Conservation (phyloP, 2,329 filamentous ascomycete species). For the Sporothrix protearum region DNA sequence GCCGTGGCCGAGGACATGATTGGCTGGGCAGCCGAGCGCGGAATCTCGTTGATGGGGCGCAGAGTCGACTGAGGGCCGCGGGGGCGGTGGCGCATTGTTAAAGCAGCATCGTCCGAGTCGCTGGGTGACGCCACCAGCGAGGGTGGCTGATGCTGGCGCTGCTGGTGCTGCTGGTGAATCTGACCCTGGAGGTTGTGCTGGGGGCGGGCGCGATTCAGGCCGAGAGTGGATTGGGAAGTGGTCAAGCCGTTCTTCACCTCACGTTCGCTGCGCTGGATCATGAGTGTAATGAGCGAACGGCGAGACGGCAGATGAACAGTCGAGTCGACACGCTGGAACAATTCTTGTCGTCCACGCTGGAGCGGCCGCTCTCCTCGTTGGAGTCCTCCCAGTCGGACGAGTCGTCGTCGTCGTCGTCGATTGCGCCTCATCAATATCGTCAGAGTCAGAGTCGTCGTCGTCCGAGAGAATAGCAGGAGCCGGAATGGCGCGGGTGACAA, state of each 20-base stretch:
- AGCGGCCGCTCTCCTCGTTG: conserved; percentile 74
- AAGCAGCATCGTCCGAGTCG: conserved; percentile 59
- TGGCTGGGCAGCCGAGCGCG: conserved; percentile 67
- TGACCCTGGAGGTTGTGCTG: conserved; percentile 33
- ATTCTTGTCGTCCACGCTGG: conserved; percentile 73
- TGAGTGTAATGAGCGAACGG: conserved; percentile 82
- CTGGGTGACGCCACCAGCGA: conserved; percentile 50
- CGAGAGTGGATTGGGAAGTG: conserved; percentile 63
- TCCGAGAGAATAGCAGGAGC: conserved; percentile 46
- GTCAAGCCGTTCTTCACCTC: conserved; percentile 65
- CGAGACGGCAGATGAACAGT: conserved; percentile 78
- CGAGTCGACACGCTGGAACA: conserved; percentile 91
- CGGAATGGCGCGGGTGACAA: conserved; percentile 63
- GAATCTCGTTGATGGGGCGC: conserved; percentile 58
- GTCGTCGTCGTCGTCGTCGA: conserved; percentile 76
- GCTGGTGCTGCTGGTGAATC: background rate
- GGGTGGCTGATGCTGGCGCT: conserved; percentile 38
- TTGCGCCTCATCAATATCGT: conserved; percentile 74
- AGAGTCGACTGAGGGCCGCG: conserved; percentile 48
- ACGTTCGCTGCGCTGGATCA: conserved; percentile 75
- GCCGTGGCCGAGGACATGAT: conserved; percentile 72
- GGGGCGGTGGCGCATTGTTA: conserved; percentile 54
- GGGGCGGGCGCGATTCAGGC: conserved; percentile 60
- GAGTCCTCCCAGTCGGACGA: conserved; percentile 61
- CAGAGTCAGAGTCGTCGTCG: conserved; percentile 60